A percentile compares a stretch with the other conserved stretches of the same genome.
These are phyloP conservation scores for Fusarium anthophilum DNA, from an alignment of 2,329 filamentous ascomycete species.

Conservation along the genomic window DNA sequence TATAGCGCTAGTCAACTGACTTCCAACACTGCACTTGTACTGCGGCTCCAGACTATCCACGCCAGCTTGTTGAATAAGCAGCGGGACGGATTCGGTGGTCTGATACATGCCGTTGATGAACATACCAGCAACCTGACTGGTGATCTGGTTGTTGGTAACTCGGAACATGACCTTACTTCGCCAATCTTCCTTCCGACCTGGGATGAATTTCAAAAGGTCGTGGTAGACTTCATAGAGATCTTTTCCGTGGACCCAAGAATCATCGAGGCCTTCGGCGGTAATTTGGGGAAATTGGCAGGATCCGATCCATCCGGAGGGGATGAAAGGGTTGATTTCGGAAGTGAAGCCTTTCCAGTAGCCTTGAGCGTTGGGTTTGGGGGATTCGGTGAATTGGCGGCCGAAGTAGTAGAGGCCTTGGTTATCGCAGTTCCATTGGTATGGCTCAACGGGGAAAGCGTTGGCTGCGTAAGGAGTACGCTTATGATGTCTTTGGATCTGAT, in stretches of 20 bases:
- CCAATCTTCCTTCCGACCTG: slow-evolving; percentile 56
- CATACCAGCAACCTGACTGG: slow-evolving; percentile 81
- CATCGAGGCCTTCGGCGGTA: slow-evolving; percentile 74
- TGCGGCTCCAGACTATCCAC: slow-evolving; percentile 79
- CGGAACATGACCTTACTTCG: slow-evolving; percentile 66
- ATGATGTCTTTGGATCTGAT: slow-evolving; percentile 82
- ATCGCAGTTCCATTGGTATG: slow-evolving; percentile 77
- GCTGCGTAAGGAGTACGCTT: slow-evolving; percentile 83
- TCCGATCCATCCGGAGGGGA: slow-evolving; percentile 72
- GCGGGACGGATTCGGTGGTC: slow-evolving; percentile 51
- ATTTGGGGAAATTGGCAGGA: slow-evolving; percentile 86
- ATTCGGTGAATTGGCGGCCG: slow-evolving; percentile 61
- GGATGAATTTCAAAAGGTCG: slow-evolving; percentile 73
- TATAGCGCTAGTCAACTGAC: slow-evolving; percentile 54
- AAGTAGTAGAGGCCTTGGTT: slow-evolving; percentile 77
- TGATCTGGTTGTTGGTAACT: slow-evolving; percentile 85
- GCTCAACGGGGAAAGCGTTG: slow-evolving; percentile 80
- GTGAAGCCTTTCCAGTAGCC: slow-evolving; percentile 74
- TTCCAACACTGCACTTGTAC: slow-evolving; percentile 70
- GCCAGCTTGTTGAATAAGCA: slow-evolving; percentile 60
- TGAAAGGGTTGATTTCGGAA: slow-evolving; percentile 72
- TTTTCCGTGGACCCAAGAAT: slow-evolving; percentile 79
- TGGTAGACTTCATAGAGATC: slow-evolving; percentile 83
- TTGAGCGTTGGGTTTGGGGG: slow-evolving; percentile 58
- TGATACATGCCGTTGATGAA: slow-evolving; percentile 76